Evolutionary conservation across 768 basidiomycete genomes (phyloP).

Genomic region (Pleurotus giganteus): DNA sequence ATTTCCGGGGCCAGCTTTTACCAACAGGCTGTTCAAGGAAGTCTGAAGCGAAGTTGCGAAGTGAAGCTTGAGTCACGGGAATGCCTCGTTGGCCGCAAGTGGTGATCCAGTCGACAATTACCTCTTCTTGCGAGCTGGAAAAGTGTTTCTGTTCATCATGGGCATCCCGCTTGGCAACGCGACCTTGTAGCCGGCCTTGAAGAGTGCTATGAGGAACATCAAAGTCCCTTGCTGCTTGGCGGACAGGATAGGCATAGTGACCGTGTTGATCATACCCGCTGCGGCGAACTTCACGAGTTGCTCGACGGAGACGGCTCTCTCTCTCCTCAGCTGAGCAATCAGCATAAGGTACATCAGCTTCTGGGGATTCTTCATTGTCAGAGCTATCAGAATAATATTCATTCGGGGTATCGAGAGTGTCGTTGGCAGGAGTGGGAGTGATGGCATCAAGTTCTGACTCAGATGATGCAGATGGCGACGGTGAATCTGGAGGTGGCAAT

Average conservation of each 20-base stretch:
- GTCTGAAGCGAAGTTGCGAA: slow-evolving; percentile 16
- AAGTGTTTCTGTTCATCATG: slow-evolving; percentile 19
- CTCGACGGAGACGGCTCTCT: slow-evolving; percentile 16
- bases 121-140: slow-evolving; percentile 18
- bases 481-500: no score
- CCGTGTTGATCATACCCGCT: slow-evolving; percentile 10
- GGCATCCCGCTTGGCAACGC: slow-evolving; percentile 12
- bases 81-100: slow-evolving; percentile 19
- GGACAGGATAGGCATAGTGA: slow-evolving; percentile 10
- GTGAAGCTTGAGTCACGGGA: slow-evolving; percentile 15
- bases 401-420: no score
- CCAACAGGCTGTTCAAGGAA: slow-evolving; percentile 18
- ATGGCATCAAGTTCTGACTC: no score
- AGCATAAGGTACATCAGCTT: background rate
- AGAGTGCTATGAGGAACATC: slow-evolving; percentile 17
- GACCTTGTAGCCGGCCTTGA: slow-evolving; percentile 12
- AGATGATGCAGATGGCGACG: no score
- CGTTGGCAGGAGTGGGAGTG: no score
- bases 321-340: background rate
- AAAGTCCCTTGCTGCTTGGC: slow-evolving; percentile 18
- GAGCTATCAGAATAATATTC: background rate
- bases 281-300: slow-evolving; percentile 10
- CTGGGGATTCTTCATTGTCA: background rate
- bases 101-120: slow-evolving; percentile 23
- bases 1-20: slow-evolving; percentile 6